phyloP scores from a whole-genome alignment of 202 grass and related monocot genomes.

The Hordeum pubiflorum region DNA sequence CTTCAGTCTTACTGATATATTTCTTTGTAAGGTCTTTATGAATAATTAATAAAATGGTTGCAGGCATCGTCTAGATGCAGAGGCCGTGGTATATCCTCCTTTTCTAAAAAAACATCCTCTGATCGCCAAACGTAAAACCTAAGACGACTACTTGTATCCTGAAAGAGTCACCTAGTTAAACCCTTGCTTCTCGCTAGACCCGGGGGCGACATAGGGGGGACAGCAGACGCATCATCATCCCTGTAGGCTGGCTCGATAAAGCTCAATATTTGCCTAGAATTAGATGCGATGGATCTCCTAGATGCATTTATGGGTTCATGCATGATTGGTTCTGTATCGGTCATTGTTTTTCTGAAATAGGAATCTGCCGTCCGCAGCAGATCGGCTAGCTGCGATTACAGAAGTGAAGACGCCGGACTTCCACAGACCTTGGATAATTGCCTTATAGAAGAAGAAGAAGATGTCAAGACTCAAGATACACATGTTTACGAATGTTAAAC shows the following conservation, averaged over 20 bases:
- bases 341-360: conserved; percentile 5
- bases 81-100: no score
- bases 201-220: conserved; percentile 75
- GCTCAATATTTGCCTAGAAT: conserved; percentile 35
- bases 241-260: no score
- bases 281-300: neutral
- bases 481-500: neutral
- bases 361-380: conserved; percentile 16
- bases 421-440: conserved; percentile 75
- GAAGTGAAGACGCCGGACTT: conserved; percentile 67
- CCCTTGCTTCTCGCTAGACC: conserved; percentile 16
- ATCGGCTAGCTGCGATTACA: conserved; percentile 39
- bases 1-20: no score
- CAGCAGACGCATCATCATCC: conserved; percentile 20
- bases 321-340: conserved; percentile 12
- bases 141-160: neutral
- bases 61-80: no score
- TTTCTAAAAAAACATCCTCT: no score
- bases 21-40: no score
- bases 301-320: neutral
- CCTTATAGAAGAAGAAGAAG: conserved; percentile 27
- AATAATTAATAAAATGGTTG: no score
- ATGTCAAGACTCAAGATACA: no score
- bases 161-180: neutral
- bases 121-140: neutral